phyloP scores from a whole-genome alignment of 148 eudicot genomes.

The Diospyros kaki region DNA sequence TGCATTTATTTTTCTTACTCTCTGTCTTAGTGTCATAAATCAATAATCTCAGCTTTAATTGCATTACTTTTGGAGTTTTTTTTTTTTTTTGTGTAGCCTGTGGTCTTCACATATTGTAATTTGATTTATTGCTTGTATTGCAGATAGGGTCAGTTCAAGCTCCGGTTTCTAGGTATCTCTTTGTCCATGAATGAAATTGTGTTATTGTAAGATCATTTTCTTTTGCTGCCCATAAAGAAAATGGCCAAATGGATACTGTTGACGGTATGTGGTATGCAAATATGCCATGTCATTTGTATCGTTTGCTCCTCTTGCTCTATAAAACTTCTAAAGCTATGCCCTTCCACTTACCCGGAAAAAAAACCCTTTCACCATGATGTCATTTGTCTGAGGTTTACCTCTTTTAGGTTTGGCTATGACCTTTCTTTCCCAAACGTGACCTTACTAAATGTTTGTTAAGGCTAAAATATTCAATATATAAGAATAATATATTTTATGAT shows the following conservation, averaged over 20 bases:
- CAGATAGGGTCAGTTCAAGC: too few species aligned
- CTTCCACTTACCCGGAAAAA: too few species aligned
- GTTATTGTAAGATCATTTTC: conserved; percentile 76
- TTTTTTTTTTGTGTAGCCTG: neutral
- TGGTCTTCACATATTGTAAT: neutral
- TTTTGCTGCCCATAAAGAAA: conserved; percentile 39
- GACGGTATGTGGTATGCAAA: conserved; percentile 38
- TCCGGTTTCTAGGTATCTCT: too few species aligned
- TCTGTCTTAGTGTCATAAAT: too few species aligned
- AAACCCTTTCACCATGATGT: neutral
- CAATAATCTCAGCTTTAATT: too few species aligned
- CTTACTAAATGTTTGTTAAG: too few species aligned
- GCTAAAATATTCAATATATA: too few species aligned
- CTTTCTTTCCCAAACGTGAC: too few species aligned
- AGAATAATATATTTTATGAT: too few species aligned
- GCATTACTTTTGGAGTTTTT: too few species aligned
- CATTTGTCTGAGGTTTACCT: conserved; percentile 1
- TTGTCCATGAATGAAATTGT: conserved; percentile 37
- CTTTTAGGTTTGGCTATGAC: neutral
- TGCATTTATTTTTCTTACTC: too few species aligned
- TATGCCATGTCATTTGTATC: neutral
- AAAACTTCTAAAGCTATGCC: neutral
- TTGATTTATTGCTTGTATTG: too few species aligned
- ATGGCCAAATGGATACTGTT: conserved; percentile 27
- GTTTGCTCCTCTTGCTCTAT: conserved; percentile 21